Evolutionary conservation across 345 rosid species (phyloP).

Genomic region (Hypericum androsaemum): DNA sequence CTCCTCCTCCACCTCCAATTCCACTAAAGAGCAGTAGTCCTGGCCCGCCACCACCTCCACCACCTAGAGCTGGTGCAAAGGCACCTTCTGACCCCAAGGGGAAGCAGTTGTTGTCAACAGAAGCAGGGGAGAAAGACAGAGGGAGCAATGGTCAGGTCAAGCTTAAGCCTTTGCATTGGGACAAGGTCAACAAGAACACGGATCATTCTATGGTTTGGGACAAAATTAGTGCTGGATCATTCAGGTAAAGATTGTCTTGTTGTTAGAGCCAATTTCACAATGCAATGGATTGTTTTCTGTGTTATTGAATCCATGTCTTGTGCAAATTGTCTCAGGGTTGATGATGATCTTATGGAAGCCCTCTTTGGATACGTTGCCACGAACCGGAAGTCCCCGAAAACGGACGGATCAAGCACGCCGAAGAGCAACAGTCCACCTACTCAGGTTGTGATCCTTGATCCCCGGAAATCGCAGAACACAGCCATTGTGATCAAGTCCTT

Average conservation of each 20-base stretch:
- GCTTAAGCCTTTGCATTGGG: slow-evolving; percentile 89
- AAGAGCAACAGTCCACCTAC: slow-evolving; percentile 22
- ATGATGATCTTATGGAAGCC: slow-evolving; percentile 84
- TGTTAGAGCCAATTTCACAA: background rate
- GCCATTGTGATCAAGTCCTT: slow-evolving; percentile 70
- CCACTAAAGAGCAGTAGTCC: slow-evolving; percentile 13
- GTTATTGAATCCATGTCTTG: background rate
- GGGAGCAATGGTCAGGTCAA: slow-evolving; percentile 39
- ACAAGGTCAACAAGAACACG: slow-evolving; percentile 48
- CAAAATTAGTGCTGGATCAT: slow-evolving; percentile 67
- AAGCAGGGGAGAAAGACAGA: slow-evolving; percentile 26
- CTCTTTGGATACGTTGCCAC: slow-evolving; percentile 68
- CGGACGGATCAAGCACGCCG: slow-evolving; percentile 12
- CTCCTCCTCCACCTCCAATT: slow-evolving; percentile 28
- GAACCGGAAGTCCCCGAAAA: slow-evolving; percentile 32
- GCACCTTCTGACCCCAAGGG: slow-evolving; percentile 32
- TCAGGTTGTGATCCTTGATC: slow-evolving; percentile 51
- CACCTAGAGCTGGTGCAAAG: slow-evolving; percentile 24
- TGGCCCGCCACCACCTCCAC: slow-evolving; percentile 44
- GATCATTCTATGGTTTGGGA: slow-evolving; percentile 95
- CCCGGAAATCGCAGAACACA: slow-evolving; percentile 67
- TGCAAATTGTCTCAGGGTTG: slow-evolving; percentile 39
- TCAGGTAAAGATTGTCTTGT: slow-evolving; percentile 38
- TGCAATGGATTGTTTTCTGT: background rate
- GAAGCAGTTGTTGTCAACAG: slow-evolving; percentile 7